These are phyloP conservation scores for Pseudohalonectria lignicola DNA, from an alignment of 2,329 filamentous ascomycete genomes.

Conservation along the genomic window DNA sequence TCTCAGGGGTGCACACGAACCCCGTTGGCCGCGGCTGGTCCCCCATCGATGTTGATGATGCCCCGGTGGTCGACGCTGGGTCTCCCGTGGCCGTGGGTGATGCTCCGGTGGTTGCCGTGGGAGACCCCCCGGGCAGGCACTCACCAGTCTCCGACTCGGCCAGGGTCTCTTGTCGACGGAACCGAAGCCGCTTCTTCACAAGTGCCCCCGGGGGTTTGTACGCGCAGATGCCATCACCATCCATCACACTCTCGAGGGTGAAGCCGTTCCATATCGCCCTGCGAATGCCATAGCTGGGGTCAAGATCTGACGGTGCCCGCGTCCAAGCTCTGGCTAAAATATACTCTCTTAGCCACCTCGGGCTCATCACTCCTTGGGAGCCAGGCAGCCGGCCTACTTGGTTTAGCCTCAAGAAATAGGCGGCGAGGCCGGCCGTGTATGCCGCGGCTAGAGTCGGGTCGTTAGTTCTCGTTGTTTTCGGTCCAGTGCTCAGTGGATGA, in stretches of 20 bases:
- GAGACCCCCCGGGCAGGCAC: neutral
- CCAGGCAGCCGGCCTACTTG: neutral
- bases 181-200: neutral
- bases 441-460: neutral
- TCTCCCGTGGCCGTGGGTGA: neutral
- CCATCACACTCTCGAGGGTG: neutral
- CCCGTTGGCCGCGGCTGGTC: neutral
- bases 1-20: neutral
- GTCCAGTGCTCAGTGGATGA: too few relatives aligned
- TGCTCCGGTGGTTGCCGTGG: neutral
- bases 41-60: neutral
- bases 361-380: neutral
- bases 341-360: neutral
- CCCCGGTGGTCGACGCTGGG: neutral
- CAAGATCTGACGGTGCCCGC: neutral
- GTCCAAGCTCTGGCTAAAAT: neutral
- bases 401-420: slow-evolving; percentile 1
- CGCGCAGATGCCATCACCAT: neutral
- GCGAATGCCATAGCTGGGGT: neutral
- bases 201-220: neutral
- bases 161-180: neutral
- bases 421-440: neutral
- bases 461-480: neutral
- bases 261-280: neutral
- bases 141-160: neutral